Evolutionary conservation across 2,329 filamentous ascomycete species (phyloP).

Genomic region (Rhynchosporium agropyri): DNA sequence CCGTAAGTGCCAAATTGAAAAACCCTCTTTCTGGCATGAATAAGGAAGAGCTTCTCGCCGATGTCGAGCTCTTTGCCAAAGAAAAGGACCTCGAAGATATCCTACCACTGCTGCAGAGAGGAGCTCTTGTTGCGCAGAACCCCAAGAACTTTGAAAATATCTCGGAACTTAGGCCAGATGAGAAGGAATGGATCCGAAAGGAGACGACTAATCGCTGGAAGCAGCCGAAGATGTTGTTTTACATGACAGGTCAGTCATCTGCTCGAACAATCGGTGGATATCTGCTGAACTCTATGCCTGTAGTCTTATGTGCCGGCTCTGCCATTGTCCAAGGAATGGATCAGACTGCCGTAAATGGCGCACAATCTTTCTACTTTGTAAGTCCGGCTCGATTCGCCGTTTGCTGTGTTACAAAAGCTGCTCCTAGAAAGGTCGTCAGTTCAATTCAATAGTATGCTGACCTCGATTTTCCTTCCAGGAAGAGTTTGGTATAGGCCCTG

Average conservation of each 20-base stretch:
- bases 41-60: conserved; percentile 51
- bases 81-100: conserved; percentile 59
- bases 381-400: not conserved
- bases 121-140: conserved; percentile 74
- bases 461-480: not conserved
- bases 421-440: too few relatives aligned
- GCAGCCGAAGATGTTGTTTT: conserved; percentile 62
- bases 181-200: conserved; percentile 60
- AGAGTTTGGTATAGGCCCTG: conserved; percentile 37
- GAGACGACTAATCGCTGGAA: conserved; percentile 71
- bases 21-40: conserved; percentile 61
- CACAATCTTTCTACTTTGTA: conserved; percentile 61
- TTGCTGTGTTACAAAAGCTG: too few relatives aligned
- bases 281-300: not conserved
- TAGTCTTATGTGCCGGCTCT: conserved; percentile 25
- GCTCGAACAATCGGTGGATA: not conserved
- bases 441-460: not conserved
- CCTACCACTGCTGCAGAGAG: conserved; percentile 62
- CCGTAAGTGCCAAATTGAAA: conserved; percentile 29
- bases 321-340: conserved; percentile 50
- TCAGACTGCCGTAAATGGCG: conserved; percentile 69
- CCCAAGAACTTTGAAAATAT: conserved; percentile 65
- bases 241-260: conserved; percentile 50
- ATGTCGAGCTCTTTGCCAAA: conserved; percentile 64
- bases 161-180: conserved; percentile 59